A percentile compares a stretch with the other conserved stretches of the same genome.
phyloP scores from a whole-genome alignment of 2,329 filamentous ascomycete genomes.

The Penicillium sp. region DNA sequence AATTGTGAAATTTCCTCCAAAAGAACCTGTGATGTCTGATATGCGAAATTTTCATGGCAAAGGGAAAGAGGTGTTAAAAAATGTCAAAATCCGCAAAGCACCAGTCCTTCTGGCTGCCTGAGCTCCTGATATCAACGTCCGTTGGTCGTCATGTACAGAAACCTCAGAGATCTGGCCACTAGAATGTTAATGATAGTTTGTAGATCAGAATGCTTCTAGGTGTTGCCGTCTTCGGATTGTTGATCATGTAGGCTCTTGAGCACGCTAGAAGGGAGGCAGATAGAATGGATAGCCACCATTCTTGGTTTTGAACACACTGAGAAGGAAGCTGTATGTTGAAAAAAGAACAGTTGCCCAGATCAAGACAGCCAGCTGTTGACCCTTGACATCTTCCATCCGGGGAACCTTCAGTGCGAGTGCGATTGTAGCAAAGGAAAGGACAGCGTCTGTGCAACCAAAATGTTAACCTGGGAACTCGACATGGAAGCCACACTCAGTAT shows the following conservation, averaged over 20 bases:
- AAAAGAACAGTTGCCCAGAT: constrained; percentile 76
- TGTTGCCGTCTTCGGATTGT: not conserved
- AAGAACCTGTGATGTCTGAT: not conserved
- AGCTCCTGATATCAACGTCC: not conserved
- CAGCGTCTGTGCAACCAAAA: constrained; percentile 55
- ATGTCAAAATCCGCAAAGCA: not conserved
- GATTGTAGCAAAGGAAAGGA: constrained; percentile 86
- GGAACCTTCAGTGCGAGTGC: constrained; percentile 89
- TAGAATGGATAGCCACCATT: constrained; percentile 94
- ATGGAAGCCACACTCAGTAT: not conserved
- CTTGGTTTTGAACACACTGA: constrained; percentile 92
- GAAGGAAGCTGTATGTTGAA: constrained; percentile 85
- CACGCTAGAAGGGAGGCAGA: constrained; percentile 78
- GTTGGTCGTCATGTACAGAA: not conserved
- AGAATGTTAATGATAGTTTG: not conserved
- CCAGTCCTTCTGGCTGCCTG: not conserved
- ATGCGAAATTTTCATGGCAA: not conserved
- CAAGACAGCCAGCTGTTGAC: constrained; percentile 78
- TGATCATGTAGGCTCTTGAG: constrained; percentile 53
- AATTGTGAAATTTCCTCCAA: not conserved
- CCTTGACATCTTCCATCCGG: constrained; percentile 72
- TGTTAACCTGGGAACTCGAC: constrained; percentile 12
- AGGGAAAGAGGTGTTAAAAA: not conserved
- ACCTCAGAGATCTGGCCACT: not conserved
- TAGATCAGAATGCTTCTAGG: not conserved